Evolutionary conservation across 2,329 filamentous ascomycete species (phyloP), one percentile per base, ranked within the genome.

Genomic region (Geosmithia putterillii): DNA sequence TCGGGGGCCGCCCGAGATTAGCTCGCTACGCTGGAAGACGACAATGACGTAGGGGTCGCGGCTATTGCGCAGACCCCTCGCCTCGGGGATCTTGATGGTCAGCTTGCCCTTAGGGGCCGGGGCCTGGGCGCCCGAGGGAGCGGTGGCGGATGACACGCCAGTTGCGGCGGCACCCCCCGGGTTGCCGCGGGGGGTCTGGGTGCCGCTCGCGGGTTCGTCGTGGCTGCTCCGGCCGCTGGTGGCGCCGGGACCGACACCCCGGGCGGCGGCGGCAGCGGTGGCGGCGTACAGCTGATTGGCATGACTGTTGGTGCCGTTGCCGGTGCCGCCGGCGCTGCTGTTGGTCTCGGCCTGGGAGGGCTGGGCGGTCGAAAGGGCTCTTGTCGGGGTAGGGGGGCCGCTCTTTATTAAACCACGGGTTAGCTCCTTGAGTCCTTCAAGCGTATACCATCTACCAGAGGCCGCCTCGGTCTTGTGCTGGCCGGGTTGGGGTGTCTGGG

Each of bases 21-120:
- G 83, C 61, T 98, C 92, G 57, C 90, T 95, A 60, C 87, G 85
- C 61, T 98, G 92, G 57, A 96, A 98, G 21, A 95, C 89, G 46
- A 86, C 94, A 10, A 98, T 88, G 42, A 95, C 86, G 55, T 98
- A 98, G 1, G 92, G 92, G 55, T 95, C 86, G 46, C 81, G 79
- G 57, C 87, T 87, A 45, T 81, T 86, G 47, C 83, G 76, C 42
- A 98, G 66, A 9, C 86, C 86, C 54, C 87, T 76, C 40, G 84
- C 92, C 60, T 95, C 87, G 42, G 81, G 73, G 44, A 98, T 92
- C 58, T 86, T 88, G 53, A 98, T 86, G 28, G 82, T 85, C 45
- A 98, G 71, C 62, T 92, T 95, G 46, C 92, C 92, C 60, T 86
- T 90, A 19, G 86, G 73, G 19, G 80, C 69, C 9, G 81, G 80